Conservation (phyloP, 495 filamentous ascomycete species). For the Podospora conica region DNA sequence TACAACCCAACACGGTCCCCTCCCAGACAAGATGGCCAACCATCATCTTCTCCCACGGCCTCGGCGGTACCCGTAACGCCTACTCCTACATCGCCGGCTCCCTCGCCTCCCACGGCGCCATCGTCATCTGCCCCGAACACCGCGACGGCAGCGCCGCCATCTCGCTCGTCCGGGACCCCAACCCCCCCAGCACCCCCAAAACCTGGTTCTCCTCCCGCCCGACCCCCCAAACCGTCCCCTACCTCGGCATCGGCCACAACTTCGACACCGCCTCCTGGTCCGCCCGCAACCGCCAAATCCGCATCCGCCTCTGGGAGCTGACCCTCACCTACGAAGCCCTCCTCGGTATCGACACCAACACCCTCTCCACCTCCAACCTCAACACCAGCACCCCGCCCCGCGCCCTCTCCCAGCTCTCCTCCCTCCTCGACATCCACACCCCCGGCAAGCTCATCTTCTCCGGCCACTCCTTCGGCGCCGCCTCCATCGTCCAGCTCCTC, state of each 20-base stretch:
- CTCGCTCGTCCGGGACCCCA: conserved; percentile 51
- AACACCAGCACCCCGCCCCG: conserved; percentile 36
- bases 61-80: conserved; percentile 66
- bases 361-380: conserved; percentile 34
- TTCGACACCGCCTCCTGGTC: conserved; percentile 51
- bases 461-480: conserved; percentile 72
- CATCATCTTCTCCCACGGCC: conserved; percentile 73
- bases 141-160: conserved; percentile 67
- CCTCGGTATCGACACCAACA: conserved; percentile 51
- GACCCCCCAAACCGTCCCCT: conserved; percentile 36
- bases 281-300: conserved; percentile 57
- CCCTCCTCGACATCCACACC: conserved; percentile 54
- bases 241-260: conserved; percentile 47
- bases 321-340: conserved; percentile 57
- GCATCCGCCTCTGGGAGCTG: conserved; percentile 68
- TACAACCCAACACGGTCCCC: conserved; percentile 23
- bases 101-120: conserved; percentile 65
- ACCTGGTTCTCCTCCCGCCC: conserved; percentile 27
- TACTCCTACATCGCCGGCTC: conserved; percentile 69
- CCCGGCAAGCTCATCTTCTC: conserved; percentile 65
- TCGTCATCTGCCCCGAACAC: conserved; percentile 72
- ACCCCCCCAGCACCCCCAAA: conserved; percentile 15
- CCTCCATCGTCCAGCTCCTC: conserved; percentile 63
- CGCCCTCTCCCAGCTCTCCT: conserved; percentile 46
- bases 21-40: conserved; percentile 58